These are phyloP conservation scores for Fonsecaea pedrosoi DNA, from an alignment of 2,329 filamentous ascomycete species.

Conservation along the genomic window DNA sequence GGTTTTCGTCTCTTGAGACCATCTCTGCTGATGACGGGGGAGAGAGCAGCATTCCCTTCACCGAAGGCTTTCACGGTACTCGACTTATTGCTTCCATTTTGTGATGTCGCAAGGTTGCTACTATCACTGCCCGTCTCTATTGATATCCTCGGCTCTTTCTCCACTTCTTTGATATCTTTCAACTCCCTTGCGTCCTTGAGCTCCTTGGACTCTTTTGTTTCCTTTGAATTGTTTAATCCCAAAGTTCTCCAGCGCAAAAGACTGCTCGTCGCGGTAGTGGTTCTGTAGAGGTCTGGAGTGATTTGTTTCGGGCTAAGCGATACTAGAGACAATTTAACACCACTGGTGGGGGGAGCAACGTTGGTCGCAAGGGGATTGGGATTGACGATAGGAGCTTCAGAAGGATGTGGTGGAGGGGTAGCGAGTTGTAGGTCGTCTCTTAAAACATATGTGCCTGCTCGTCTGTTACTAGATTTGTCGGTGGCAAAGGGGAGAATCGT, in stretches of 20 bases:
- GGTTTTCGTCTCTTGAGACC: constrained; percentile 81
- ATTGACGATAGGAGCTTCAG: constrained; percentile 84
- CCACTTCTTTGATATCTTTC: constrained; percentile 66
- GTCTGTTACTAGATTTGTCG: neutral
- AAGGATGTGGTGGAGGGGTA: constrained; percentile 93
- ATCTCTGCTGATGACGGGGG: constrained; percentile 66
- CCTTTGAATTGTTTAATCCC: constrained; percentile 37
- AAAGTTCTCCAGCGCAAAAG: constrained; percentile 41
- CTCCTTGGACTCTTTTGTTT: constrained; percentile 45
- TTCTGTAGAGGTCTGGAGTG: constrained; percentile 56
- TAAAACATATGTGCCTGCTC: constrained; percentile 81
- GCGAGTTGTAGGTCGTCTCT: constrained; percentile 91
- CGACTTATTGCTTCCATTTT: constrained; percentile 48
- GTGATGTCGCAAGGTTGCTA: constrained; percentile 53
- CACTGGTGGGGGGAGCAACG: constrained; percentile 80
- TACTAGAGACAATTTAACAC: constrained; percentile 82
- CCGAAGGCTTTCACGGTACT: constrained; percentile 73
- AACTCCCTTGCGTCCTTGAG: constrained; percentile 55
- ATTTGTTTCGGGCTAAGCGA: constrained; percentile 69
- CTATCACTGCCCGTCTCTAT: constrained; percentile 65
- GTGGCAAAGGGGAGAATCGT: neutral
- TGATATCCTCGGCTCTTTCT: constrained; percentile 66
- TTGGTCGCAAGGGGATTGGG: constrained; percentile 89
- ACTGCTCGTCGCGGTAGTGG: constrained; percentile 58
- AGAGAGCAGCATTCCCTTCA: constrained; percentile 79